phyloP scores from a whole-genome alignment of 176 grass and related monocot species.

The Elaeis guineensis region DNA sequence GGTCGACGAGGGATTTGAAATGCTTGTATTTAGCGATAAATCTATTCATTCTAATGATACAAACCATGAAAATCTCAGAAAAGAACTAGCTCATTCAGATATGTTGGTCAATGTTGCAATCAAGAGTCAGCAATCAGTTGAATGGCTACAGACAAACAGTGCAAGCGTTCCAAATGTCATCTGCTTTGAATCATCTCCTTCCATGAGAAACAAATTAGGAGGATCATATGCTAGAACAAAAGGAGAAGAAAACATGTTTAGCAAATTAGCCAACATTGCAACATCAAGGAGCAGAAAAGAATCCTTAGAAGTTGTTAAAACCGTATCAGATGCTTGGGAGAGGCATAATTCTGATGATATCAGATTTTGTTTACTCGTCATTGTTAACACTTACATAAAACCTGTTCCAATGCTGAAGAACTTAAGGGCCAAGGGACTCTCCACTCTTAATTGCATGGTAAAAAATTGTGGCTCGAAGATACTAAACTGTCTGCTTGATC shows the following conservation, averaged over 20 bases:
- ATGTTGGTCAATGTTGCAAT: slow-evolving; percentile 75
- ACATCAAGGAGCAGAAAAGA: slow-evolving; percentile 29
- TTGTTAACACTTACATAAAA: slow-evolving; percentile 70
- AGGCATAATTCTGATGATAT: slow-evolving; percentile 96
- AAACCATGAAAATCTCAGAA: slow-evolving; percentile 22
- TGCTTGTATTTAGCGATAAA: slow-evolving; percentile 63
- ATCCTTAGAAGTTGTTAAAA: slow-evolving; percentile 54
- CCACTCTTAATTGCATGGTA: slow-evolving; percentile 82
- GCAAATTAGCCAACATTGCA: slow-evolving; percentile 34
- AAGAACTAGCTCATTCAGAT: slow-evolving; percentile 42
- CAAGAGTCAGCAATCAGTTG: slow-evolving; percentile 33
- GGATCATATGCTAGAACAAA: slow-evolving; percentile 33
- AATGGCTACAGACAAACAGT: slow-evolving; percentile 47
- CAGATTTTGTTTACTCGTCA: slow-evolving; percentile 78
- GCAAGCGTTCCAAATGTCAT: slow-evolving; percentile 56
- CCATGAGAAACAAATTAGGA: slow-evolving; percentile 70
- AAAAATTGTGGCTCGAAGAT: slow-evolving; percentile 73
- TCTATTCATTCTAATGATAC: slow-evolving; percentile 13
- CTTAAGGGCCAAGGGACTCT: slow-evolving; percentile 73
- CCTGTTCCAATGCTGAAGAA: slow-evolving; percentile 70
- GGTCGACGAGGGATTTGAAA: slow-evolving; percentile 79
- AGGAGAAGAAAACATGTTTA: slow-evolving; percentile 45
- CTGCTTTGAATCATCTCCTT: slow-evolving; percentile 74
- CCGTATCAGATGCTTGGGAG: slow-evolving; percentile 77
- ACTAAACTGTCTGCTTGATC: slow-evolving; percentile 81